A percentile compares a stretch with the other conserved stretches of the same genome.
Evolutionary conservation across 2,329 filamentous ascomycete species (phyloP).

Genomic region (Didymella sp.): DNA sequence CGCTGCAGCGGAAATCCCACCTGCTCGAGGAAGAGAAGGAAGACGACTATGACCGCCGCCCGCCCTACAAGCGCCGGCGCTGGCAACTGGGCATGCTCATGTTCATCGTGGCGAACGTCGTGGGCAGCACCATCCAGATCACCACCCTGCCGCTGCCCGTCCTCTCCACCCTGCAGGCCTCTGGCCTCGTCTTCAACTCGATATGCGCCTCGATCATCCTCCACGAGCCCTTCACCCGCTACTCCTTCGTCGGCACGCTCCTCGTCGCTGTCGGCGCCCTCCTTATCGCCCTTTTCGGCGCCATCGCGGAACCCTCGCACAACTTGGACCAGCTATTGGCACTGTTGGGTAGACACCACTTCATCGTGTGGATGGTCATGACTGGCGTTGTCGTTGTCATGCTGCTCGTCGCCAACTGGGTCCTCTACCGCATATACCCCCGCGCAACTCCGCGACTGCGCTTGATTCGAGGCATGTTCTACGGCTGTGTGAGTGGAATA

Average conservation of each 20-base stretch:
- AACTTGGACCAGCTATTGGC: slow-evolving; percentile 80
- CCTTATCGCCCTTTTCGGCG: slow-evolving; percentile 91
- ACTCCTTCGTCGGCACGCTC: slow-evolving; percentile 88
- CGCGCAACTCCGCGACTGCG: slow-evolving; percentile 68
- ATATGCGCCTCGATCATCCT: slow-evolving; percentile 94
- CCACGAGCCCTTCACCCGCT: slow-evolving; percentile 90
- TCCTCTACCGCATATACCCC: slow-evolving; percentile 49
- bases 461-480: slow-evolving; percentile 81
- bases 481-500: slow-evolving; percentile 86
- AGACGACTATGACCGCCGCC: slow-evolving; percentile 76
- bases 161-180: slow-evolving; percentile 87
- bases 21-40: slow-evolving; percentile 96
- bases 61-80: slow-evolving; percentile 85
- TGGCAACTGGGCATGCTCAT: slow-evolving; percentile 98
- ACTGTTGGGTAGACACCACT: slow-evolving; percentile 75
- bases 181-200: slow-evolving; percentile 97
- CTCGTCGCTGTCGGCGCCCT: slow-evolving; percentile 89
- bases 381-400: slow-evolving; percentile 75
- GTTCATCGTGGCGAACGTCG: slow-evolving; percentile 92
- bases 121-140: slow-evolving; percentile 96
- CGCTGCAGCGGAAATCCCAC: slow-evolving; percentile 96
- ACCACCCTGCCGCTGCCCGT: slow-evolving; percentile 94
- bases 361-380: slow-evolving; percentile 86
- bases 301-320: slow-evolving; percentile 91
- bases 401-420: slow-evolving; percentile 63